Conservation (phyloP, 148 eudicot genomes). For the Chenopodium suecicum region DNA sequence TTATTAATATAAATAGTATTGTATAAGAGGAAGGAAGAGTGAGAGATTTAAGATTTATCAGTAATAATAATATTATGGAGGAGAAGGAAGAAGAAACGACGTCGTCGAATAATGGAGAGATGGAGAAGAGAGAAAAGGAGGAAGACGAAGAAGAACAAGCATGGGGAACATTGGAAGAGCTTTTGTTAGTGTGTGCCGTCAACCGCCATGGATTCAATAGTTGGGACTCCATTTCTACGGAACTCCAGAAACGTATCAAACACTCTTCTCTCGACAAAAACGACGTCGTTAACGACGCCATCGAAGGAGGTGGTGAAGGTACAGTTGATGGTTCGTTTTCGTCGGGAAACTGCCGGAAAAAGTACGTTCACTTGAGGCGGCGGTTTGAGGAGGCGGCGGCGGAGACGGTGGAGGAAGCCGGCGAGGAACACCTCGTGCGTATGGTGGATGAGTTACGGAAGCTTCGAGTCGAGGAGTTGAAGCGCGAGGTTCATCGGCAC, state of each 20-base stretch:
- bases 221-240: conserved; percentile 46
- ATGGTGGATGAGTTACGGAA: conserved; percentile 36
- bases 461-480: conserved; percentile 41
- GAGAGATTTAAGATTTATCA: neutral
- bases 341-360: conserved; percentile 24
- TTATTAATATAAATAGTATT: neutral
- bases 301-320: neutral
- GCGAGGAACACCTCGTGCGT: conserved; percentile 1
- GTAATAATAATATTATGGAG: neutral
- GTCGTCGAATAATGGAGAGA: conserved; percentile 18
- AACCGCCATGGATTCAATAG: conserved; percentile 36
- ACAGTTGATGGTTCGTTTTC: neutral
- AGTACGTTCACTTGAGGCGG: conserved; percentile 34
- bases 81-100: conserved; percentile 10
- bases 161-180: conserved; percentile 46
- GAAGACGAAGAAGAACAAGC: conserved; percentile 10
- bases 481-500: conserved; percentile 36
- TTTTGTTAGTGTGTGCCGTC: conserved; percentile 39
- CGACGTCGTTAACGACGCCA: neutral
- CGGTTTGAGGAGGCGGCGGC: conserved; percentile 21
- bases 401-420: neutral
- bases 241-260: conserved; percentile 29
- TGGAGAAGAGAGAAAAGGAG: conserved; percentile 6
- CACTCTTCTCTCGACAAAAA: neutral
- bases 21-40: too few relatives aligned